Conservation (phyloP, 2,329 filamentous ascomycete species). For the Botrytis fragariae region DNA sequence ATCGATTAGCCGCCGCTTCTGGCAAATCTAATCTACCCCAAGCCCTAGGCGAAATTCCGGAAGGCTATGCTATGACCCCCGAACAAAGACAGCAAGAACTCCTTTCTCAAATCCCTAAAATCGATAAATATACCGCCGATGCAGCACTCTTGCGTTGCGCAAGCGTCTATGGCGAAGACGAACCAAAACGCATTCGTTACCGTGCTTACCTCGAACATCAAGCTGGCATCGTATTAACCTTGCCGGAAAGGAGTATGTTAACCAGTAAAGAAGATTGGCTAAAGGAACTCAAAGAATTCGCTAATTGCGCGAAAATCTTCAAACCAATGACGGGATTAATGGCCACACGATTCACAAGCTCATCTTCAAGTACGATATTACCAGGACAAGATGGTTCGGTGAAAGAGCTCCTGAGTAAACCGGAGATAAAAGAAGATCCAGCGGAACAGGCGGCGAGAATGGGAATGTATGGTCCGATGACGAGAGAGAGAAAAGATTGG, state of each 20-base stretch:
- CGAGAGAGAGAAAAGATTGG: slow-evolving; percentile 68
- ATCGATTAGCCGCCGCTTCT: slow-evolving; percentile 71
- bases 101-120: slow-evolving; percentile 56
- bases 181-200: slow-evolving; percentile 77
- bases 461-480: slow-evolving; percentile 92
- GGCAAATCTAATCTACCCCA: slow-evolving; percentile 75
- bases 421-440: slow-evolving; percentile 64
- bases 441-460: slow-evolving; percentile 83
- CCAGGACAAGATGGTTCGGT: slow-evolving; percentile 35
- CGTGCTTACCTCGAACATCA: slow-evolving; percentile 75
- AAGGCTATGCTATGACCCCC: slow-evolving; percentile 60
- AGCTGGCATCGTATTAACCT: slow-evolving; percentile 57
- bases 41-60: slow-evolving; percentile 71
- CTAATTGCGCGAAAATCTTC: slow-evolving; percentile 73
- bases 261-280: slow-evolving; percentile 70
- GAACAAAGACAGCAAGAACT: slow-evolving; percentile 60
- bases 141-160: slow-evolving; percentile 65
- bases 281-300: slow-evolving; percentile 73
- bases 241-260: slow-evolving; percentile 50
- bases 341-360: slow-evolving; percentile 87
- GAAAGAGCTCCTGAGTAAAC: slow-evolving; percentile 48
- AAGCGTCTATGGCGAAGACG: slow-evolving; percentile 77
- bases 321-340: slow-evolving; percentile 89
- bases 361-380: slow-evolving; percentile 42
- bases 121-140: slow-evolving; percentile 65